A percentile compares a stretch with the other conserved stretches of the same genome.
These are phyloP conservation scores for Boletus patriciae DNA, from an alignment of 768 basidiomycete genomes.

Conservation along the genomic window DNA sequence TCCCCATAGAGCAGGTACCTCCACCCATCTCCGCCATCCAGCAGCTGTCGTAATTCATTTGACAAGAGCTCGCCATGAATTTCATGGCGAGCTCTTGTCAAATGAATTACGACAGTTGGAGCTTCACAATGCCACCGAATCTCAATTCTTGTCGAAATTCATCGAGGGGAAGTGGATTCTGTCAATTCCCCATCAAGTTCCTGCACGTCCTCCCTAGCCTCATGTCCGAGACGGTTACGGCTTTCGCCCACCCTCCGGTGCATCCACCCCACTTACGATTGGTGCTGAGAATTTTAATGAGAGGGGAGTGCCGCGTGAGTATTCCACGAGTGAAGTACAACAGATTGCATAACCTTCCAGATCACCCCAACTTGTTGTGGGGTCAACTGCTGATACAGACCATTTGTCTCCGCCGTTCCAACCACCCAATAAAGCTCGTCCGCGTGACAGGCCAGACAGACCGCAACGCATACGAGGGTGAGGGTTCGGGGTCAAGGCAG, in stretches of 20 bases:
- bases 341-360: slow-evolving; percentile 5
- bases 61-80: slow-evolving; percentile 21
- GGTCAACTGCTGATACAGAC: slow-evolving; percentile 17
- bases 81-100: slow-evolving; percentile 43
- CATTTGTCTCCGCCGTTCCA: slow-evolving; percentile 18
- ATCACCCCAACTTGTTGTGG: not conserved
- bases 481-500: slow-evolving; percentile 16
- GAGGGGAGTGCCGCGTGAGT: slow-evolving; percentile 15
- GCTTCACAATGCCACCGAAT: slow-evolving; percentile 20
- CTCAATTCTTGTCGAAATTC: slow-evolving; percentile 8
- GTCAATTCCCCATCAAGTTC: slow-evolving; percentile 9
- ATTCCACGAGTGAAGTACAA: too few relatives aligned
- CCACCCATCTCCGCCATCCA: too few relatives aligned
- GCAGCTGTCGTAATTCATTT: slow-evolving; percentile 13
- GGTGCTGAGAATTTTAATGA: slow-evolving; percentile 24
- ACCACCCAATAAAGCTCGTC: slow-evolving; percentile 25
- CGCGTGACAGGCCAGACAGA: slow-evolving; percentile 15
- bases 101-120: slow-evolving; percentile 50
- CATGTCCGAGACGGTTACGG: slow-evolving; percentile 75
- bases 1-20: too few relatives aligned
- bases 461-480: slow-evolving; percentile 3
- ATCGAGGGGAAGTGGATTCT: slow-evolving; percentile 1
- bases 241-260: slow-evolving; percentile 69
- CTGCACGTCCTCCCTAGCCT: slow-evolving; percentile 29
- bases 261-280: slow-evolving; percentile 56